phyloP scores from a whole-genome alignment of 2,329 filamentous ascomycete species.

The Thielaviopsis populi region DNA sequence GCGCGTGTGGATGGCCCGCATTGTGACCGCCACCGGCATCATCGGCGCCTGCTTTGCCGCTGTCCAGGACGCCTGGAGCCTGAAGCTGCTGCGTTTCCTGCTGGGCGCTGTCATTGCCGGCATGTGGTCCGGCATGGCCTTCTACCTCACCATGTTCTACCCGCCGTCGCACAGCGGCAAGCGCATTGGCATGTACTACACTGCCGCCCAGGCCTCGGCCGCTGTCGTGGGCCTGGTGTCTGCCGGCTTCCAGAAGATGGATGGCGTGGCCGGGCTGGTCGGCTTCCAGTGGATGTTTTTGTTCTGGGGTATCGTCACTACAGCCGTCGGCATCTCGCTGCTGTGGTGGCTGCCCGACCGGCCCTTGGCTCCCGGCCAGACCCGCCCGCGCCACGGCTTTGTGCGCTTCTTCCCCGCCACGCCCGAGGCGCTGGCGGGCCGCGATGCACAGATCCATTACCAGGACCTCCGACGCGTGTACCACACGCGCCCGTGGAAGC shows the following conservation, averaged over 20 bases:
- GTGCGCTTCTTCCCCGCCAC: slow-evolving; percentile 52
- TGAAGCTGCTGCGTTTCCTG: slow-evolving; percentile 75
- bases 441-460: slow-evolving; percentile 71
- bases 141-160: slow-evolving; percentile 85
- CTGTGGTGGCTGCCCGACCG: slow-evolving; percentile 88
- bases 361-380: slow-evolving; percentile 57
- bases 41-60: slow-evolving; percentile 74
- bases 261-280: slow-evolving; percentile 57
- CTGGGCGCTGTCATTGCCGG: slow-evolving; percentile 79
- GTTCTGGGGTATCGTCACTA: slow-evolving; percentile 62
- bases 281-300: slow-evolving; percentile 92
- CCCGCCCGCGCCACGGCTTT: slow-evolving; percentile 34
- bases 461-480: slow-evolving; percentile 70
- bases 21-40: slow-evolving; percentile 73
- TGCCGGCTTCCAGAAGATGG: slow-evolving; percentile 84
- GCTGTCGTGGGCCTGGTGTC: slow-evolving; percentile 81
- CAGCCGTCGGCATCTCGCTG: slow-evolving; percentile 55
- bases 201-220: slow-evolving; percentile 74
- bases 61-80: slow-evolving; percentile 67
- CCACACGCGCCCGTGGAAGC: slow-evolving; percentile 55
- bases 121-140: slow-evolving; percentile 92
- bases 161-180: slow-evolving; percentile 75
- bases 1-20: slow-evolving; percentile 81
- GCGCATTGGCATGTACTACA: slow-evolving; percentile 80
- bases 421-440: slow-evolving; percentile 56